Base-by-base conservation (phyloP, 1,139 yeast species). In the Sugiyamaella neomexicana region DNA sequence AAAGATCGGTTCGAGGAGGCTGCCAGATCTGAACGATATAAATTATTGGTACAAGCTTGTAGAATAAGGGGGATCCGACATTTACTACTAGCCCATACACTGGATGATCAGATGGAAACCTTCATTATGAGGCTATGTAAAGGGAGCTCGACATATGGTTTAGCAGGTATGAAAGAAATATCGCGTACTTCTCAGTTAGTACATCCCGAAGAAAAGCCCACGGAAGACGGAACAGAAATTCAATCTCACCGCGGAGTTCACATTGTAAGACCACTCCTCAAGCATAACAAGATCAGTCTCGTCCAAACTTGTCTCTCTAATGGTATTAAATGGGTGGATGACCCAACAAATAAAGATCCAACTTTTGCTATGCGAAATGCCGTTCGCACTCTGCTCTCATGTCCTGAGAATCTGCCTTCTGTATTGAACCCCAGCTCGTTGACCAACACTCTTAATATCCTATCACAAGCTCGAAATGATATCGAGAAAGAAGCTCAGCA, bases 101-200 rank as follows among this genome's bases (percentile, higher is more conserved):
- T 74, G 50, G 83, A 86, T 64, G 96, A 88, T 65, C 90, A 85
- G 63, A 57, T 85, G 10, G 96, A 88, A 63, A 86, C 95, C 0
- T 82, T 80, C 60, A 61, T 85, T 20, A 75, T 82, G 66, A 68
- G 95, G 40, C 69, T 85, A 42, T 67, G 74, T 23, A 71, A 73
- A 27, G 79, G 82, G 41, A 81, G 88, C 15, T 76, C 87, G 0
- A 60, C 83, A 7, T 80, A 77, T 65, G 95, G 95, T 0, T 71
- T 86, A 12, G 72, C 73, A 4, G 76, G 76, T 0, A 76, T 76
- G 72, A 57, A 56, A 17, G 59, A 63, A 1, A 29, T 54, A 27
- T 50, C 67, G 1, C 58, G 58, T 17, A 63, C 68, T 45, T 54
- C 31, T 36, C 36, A 48, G 36, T 31, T 49, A 12, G 32, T 46